phyloP scores from a whole-genome alignment of 2,329 filamentous ascomycete genomes.

The Hypoxylon sp. region DNA sequence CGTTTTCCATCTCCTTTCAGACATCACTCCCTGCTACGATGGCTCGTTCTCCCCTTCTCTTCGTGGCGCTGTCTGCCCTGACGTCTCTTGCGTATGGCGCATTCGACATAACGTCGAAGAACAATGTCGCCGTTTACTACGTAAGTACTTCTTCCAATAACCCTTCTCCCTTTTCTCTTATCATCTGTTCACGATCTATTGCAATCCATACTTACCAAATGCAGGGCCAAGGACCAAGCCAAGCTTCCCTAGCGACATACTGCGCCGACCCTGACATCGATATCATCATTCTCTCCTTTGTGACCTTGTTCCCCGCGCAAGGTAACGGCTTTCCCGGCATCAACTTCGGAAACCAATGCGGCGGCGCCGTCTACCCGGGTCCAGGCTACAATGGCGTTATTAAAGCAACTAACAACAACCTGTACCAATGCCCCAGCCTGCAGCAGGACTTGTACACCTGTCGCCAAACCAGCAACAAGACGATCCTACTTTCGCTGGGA shows the following conservation, averaged over 20 bases:
- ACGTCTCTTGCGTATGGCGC: slow-evolving; percentile 42
- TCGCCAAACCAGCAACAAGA: slow-evolving; percentile 58
- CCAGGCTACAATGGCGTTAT: slow-evolving; percentile 55
- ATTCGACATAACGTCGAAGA: slow-evolving; percentile 55
- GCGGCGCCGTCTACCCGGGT: slow-evolving; percentile 51
- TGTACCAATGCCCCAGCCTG: slow-evolving; percentile 57
- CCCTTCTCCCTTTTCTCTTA: too few relatives aligned
- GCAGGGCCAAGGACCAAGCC: slow-evolving; percentile 60
- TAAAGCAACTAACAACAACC: slow-evolving; percentile 52
- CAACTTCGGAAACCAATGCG: slow-evolving; percentile 62
- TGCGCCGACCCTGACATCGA: slow-evolving; percentile 59
- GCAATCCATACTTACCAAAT: background rate
- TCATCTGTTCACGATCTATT: background rate
- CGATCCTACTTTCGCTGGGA: slow-evolving; percentile 60
- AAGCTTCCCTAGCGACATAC: slow-evolving; percentile 56
- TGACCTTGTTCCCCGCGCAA: slow-evolving; percentile 59
- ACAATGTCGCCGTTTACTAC: slow-evolving; percentile 62
- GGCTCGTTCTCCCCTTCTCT: slow-evolving; percentile 41
- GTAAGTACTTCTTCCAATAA: slow-evolving; percentile 48
- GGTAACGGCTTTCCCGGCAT: slow-evolving; percentile 60
- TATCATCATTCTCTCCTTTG: slow-evolving; percentile 61
- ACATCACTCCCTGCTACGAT: slow-evolving; percentile 23
- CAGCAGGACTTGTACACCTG: slow-evolving; percentile 58
- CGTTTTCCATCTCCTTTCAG: background rate
- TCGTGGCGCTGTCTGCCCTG: slow-evolving; percentile 38